Conservation (phyloP, 2,329 filamentous ascomycete species). For the Colletotrichum orbiculare region DNA sequence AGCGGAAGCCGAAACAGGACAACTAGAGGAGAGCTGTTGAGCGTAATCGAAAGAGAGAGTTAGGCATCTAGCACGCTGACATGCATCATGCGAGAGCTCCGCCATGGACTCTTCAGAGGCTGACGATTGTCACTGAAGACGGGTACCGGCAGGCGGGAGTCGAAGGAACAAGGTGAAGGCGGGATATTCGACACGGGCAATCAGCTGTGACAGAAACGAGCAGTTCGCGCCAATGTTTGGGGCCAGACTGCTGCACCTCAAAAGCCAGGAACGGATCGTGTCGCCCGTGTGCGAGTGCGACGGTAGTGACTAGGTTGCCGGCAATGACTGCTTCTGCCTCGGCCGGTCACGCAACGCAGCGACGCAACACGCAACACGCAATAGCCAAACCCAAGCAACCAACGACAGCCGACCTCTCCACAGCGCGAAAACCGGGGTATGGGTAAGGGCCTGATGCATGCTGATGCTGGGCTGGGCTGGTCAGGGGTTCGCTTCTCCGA, state of each 20-base stretch:
- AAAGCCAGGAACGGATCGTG: neutral
- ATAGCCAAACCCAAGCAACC: conserved; percentile 1
- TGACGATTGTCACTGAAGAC: neutral
- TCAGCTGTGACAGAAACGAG: conserved; percentile 19
- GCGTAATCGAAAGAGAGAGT: conserved; percentile 5
- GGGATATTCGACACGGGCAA: conserved; percentile 24
- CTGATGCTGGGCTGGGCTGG: conserved; percentile 14
- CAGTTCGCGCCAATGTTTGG: conserved; percentile 26
- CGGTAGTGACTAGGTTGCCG: conserved; percentile 17
- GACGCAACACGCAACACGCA: neutral
- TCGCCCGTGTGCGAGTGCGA: conserved; percentile 20
- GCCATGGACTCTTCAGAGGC: conserved; percentile 22
- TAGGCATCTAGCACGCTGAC: conserved; percentile 29
- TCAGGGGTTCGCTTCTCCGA: conserved; percentile 35
- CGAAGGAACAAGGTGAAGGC: conserved; percentile 4
- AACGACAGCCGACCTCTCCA: conserved; percentile 14
- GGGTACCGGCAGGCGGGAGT: conserved; percentile 20
- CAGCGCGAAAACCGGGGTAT: conserved; percentile 16
- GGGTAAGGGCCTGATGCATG: conserved; percentile 26
- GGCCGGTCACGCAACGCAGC: conserved; percentile 25
- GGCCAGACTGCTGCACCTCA: neutral
- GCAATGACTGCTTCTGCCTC: conserved; percentile 30
- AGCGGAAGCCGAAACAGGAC: conserved; percentile 11
- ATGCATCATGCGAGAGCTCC: conserved; percentile 34
- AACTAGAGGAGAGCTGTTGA: conserved; percentile 19